These are phyloP conservation scores for Euphorbia schlechtendalii DNA, from an alignment of 441 rosid genomes.

Conservation along the genomic window DNA sequence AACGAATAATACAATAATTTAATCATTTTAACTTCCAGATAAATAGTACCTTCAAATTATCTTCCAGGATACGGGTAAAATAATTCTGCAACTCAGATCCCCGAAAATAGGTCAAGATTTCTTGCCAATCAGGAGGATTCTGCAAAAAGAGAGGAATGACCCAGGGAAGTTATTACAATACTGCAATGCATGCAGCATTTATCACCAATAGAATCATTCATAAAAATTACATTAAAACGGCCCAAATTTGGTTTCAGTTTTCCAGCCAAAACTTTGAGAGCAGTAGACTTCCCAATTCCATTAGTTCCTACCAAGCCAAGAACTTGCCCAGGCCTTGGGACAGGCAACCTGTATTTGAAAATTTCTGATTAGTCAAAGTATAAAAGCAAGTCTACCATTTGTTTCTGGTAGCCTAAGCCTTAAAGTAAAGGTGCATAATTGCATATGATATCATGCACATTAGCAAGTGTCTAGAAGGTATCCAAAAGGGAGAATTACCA, in stretches of 20 bases:
- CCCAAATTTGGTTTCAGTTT: constrained; percentile 96
- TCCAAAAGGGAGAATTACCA: background rate
- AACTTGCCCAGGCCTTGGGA: constrained; percentile 98
- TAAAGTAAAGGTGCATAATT: background rate
- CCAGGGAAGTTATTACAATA: constrained; percentile 6
- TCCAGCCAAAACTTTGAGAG: constrained; percentile 90
- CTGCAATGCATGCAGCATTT: background rate
- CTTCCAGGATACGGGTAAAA: constrained; percentile 91
- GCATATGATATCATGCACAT: background rate
- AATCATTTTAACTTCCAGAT: background rate
- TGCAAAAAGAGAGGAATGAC: constrained; percentile 27
- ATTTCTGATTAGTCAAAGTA: constrained; percentile 13
- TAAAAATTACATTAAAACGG: constrained; percentile 60
- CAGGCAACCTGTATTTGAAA: constrained; percentile 62
- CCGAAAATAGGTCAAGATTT: constrained; percentile 87
- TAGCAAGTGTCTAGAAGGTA: background rate
- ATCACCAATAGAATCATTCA: constrained; percentile 14
- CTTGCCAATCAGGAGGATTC: constrained; percentile 99
- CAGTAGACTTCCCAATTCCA: constrained; percentile 97
- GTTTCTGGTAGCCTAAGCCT: background rate
- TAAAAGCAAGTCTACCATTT: background rate
- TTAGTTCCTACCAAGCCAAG: constrained; percentile 98
- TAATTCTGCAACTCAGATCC: constrained; percentile 97
- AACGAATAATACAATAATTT: background rate
- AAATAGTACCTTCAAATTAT: constrained; percentile 72